Conservation (phyloP, 140 eudicot species). For the Stevia rebaudiana region DNA sequence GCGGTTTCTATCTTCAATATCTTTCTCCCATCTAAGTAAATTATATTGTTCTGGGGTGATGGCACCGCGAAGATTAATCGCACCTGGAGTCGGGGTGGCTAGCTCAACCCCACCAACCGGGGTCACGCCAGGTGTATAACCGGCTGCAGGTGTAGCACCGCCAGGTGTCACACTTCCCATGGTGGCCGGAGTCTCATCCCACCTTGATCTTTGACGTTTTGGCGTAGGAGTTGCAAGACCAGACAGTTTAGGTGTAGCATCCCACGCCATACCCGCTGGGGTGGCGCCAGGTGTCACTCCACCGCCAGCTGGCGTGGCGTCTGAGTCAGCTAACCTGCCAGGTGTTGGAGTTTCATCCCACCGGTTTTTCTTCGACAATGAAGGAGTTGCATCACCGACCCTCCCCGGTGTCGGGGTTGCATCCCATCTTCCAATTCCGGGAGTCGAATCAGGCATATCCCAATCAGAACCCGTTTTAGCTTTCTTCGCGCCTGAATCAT, state of each 20-base stretch:
- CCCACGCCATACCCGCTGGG: conserved; percentile 99
- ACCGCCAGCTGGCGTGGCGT: conserved; percentile 84
- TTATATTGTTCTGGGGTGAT: conserved; percentile 93
- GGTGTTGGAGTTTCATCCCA: conserved; percentile 99
- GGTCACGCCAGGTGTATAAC: conserved; percentile 84
- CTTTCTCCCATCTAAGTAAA: conserved; percentile 86
- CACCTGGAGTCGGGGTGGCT: conserved; percentile 90
- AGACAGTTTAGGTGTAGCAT: conserved; percentile 82
- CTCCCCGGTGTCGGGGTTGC: conserved; percentile 97
- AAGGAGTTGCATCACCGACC: conserved; percentile 79
- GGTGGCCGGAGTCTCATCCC: conserved; percentile 99
- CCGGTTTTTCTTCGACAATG: conserved; percentile 60
- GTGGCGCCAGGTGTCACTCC: conserved; percentile 98
- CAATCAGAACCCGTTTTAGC: conserved; percentile 75
- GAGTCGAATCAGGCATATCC: conserved; percentile 96
- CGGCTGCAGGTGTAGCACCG: conserved; percentile 76
- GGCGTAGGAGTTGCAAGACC: conserved; percentile 95
- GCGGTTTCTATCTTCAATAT: conserved; percentile 87
- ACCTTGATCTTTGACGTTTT: conserved; percentile 86
- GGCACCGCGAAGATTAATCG: conserved; percentile 57
- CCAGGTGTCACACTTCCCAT: conserved; percentile 95
- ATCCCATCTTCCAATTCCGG: conserved; percentile 97
- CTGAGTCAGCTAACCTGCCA: conserved; percentile 76
- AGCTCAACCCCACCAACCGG: conserved; percentile 84
- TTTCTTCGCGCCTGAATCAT: conserved; percentile 54